A percentile compares a stretch with the other conserved stretches of the same genome.
Evolutionary conservation across 2,329 filamentous ascomycete species (phyloP).

Genomic region (Aureobasidium sp.): DNA sequence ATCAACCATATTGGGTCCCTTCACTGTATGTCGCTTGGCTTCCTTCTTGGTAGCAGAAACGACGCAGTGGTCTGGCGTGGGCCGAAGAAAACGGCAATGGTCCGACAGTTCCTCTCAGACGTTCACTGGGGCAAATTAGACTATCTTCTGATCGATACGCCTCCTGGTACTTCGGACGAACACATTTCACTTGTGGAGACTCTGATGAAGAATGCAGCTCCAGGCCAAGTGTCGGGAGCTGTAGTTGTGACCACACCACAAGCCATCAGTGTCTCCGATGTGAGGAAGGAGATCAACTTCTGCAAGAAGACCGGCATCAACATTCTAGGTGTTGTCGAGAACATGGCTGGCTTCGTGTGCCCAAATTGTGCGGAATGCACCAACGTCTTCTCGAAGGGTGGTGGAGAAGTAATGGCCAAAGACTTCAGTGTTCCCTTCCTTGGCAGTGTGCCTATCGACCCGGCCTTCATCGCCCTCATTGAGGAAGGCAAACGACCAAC

Average conservation of each 20-base stretch:
- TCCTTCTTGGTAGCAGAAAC: conserved; percentile 70
- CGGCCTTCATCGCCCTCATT: conserved; percentile 78
- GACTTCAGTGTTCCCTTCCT: conserved; percentile 80
- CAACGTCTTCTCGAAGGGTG: conserved; percentile 86
- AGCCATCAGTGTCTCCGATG: conserved; percentile 85
- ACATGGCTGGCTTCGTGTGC: conserved; percentile 91
- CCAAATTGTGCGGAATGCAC: conserved; percentile 71
- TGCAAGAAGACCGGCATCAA: conserved; percentile 73
- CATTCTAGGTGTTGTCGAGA: conserved; percentile 86
- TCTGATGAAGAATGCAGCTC: conserved; percentile 30
- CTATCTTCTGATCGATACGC: conserved; percentile 89
- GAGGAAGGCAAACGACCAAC: conserved; percentile 61
- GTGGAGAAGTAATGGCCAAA: conserved; percentile 77
- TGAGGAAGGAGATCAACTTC: conserved; percentile 91
- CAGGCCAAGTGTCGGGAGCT: conserved; percentile 69
- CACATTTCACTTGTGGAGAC: conserved; percentile 90
- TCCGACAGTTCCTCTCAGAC: conserved; percentile 87
- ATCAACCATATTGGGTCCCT: conserved; percentile 45
- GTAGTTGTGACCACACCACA: conserved; percentile 96
- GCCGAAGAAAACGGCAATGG: conserved; percentile 98
- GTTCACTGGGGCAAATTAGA: conserved; percentile 84
- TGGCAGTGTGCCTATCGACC: conserved; percentile 83
- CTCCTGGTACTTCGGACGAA: conserved; percentile 91
- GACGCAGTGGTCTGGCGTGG: conserved; percentile 97
- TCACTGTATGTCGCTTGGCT: conserved; percentile 86